These are phyloP conservation scores for Moricandia moricandioides DNA, from an alignment of 345 rosid genomes.

Conservation along the genomic window DNA sequence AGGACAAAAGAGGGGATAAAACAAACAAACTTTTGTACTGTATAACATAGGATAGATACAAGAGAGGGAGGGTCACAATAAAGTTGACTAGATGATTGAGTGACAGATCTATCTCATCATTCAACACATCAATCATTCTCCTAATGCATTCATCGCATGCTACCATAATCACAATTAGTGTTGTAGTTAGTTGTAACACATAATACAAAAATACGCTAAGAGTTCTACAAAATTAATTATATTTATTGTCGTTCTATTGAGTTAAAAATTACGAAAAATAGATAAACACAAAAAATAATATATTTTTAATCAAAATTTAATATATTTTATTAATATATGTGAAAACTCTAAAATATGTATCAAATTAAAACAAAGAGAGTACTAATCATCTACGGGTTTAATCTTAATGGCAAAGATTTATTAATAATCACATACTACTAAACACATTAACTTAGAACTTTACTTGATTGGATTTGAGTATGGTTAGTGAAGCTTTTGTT, in stretches of 20 bases:
- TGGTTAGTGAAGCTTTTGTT: not conserved
- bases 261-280: too few relatives aligned
- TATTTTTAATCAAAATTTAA: too few relatives aligned
- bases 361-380: too few relatives aligned
- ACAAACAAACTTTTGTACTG: not conserved
- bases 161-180: not conserved
- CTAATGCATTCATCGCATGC: slow-evolving; percentile 9
- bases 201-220: too few relatives aligned
- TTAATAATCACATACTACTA: too few relatives aligned
- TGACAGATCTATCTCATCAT: slow-evolving; percentile 24
- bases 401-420: not conserved
- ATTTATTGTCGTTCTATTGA: too few relatives aligned
- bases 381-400: not conserved
- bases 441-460: not conserved
- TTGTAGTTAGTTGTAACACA: too few relatives aligned
- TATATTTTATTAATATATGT: too few relatives aligned
- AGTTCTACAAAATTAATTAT: too few relatives aligned
- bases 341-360: too few relatives aligned
- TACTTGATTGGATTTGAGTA: too few relatives aligned
- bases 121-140: slow-evolving; percentile 24
- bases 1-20: not conserved
- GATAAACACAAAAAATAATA: too few relatives aligned
- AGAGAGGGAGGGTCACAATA: not conserved
- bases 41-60: not conserved
- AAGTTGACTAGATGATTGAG: slow-evolving; percentile 21